Base-by-base conservation (phyloP, 352 stramenopile genomes). In the Phytophthora boehmeriae region DNA sequence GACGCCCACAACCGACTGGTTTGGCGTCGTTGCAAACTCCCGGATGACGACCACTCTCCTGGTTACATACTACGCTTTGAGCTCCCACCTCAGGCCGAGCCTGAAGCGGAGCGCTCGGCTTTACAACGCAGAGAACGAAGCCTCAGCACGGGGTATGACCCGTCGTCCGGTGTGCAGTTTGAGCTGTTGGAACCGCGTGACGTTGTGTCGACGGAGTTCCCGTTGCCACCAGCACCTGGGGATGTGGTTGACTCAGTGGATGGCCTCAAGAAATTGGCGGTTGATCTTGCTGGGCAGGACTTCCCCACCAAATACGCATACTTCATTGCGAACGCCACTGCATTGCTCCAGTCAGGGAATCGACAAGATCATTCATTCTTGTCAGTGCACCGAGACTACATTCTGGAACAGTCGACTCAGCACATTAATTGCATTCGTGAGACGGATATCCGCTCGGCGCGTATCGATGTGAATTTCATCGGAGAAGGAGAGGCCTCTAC, bases 381-480 rank as follows among this genome's bases (percentile, higher is more conserved):
- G 6, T 58, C 55, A 1, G 54, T 86, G 20, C 63, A 75, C 20
- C 59, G 70, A 47, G 61, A 80, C 38, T 76, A 68, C 35, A 17
- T 92, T 34, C 19, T 90, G 1, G 68, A 86, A 25, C 68, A 92
- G 53, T 88, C 81, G 6, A 59, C 90, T 14, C 66, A 89, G 11
- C 67, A 73, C 17, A 57, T 94, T 10, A 72, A 66, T 16, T 77
- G 61, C 41, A 69, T 89, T 27, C 35, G 69, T 1, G 60, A 79
- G 22, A 58, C 47, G 13, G 51, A 68, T 35, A 76, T 85, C 8
- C 77, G 69, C 23, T 80, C 74, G 0, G 68, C 75, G 6, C 48
- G 19, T 10, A 74, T 94, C 14, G 71, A 83, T 5, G 66, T 96
- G 6, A 71, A 85, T 17, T 94, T 96, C 54, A 46, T 73, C 2